Conservation (phyloP, 257 asterid species). For the Craterostigma plantagineum region DNA sequence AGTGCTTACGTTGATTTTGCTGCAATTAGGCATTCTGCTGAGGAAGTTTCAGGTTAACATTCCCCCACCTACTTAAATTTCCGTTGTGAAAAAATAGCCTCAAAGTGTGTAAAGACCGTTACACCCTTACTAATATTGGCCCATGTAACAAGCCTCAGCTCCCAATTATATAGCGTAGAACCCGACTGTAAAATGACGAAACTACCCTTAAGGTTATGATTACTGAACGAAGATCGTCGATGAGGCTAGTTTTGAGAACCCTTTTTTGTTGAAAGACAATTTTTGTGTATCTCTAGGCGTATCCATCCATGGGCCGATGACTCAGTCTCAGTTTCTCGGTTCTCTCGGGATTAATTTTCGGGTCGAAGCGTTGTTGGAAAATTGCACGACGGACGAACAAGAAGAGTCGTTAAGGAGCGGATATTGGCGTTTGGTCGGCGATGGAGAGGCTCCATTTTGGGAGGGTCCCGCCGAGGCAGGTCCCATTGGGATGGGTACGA, state of each 20-base stretch:
- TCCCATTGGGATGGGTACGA: slow-evolving; percentile 69
- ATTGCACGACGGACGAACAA: slow-evolving; percentile 43
- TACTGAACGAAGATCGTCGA: no score
- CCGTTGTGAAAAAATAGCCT: no score
- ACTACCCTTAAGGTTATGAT: no score
- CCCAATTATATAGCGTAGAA: not conserved
- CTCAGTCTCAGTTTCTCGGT: slow-evolving; percentile 74
- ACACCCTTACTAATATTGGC: not conserved
- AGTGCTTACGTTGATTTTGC: slow-evolving; percentile 76
- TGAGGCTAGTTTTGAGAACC: no score
- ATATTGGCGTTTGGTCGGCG: slow-evolving; percentile 84
- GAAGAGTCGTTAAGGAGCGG: slow-evolving; percentile 52
- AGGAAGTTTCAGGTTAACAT: slow-evolving; percentile 40
- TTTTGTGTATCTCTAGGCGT: no score
- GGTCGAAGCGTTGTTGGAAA: slow-evolving; percentile 49
- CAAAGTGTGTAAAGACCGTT: no score
- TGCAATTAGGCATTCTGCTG: slow-evolving; percentile 55
- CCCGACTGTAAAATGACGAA: not conserved
- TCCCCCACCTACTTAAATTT: no score
- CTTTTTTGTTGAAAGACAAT: no score
- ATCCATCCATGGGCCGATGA: slow-evolving; percentile 63
- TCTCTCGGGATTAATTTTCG: slow-evolving; percentile 68
- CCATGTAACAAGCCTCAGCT: not conserved
- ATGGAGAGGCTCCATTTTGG: slow-evolving; percentile 80
- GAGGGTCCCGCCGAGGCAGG: slow-evolving; percentile 53